Base-by-base conservation (phyloP, 345 rosid genomes). In the Combretum micranthum region DNA sequence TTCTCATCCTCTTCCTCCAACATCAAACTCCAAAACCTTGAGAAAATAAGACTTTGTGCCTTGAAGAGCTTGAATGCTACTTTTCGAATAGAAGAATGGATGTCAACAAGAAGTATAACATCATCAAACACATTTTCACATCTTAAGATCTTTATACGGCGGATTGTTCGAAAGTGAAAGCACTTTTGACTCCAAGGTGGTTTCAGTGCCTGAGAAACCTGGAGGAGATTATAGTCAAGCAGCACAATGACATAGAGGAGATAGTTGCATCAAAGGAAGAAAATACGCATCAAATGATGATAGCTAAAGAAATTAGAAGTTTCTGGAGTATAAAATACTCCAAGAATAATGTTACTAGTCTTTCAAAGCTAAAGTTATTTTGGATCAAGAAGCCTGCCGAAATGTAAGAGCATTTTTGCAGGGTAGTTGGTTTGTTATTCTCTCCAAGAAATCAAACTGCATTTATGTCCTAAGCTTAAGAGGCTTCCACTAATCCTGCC, bases 141-240 rank as follows among this genome's bases (percentile, higher is more conserved):
- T n/a, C 72, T 70, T 8, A 59, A 48, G 13, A 12, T 0, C 0
- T 12, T 69, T 18, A 0, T 0, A 20, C 66, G 8, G 0, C 0
- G 0, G 4, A 0, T 0, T 74, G 78, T 47, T 21, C 12, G 2
- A 19, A 44, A 6, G 11, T 69, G 21, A 69, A 55, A 53, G 54
- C 52, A 13, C 37, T 66, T 45, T 47, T 68, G 13, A 4, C 8
- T n/a, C 49, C 18, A 44, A 50, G 26, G 7, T 15, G 61, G 59
- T 37, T 56, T 44, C 47, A 15, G 2, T 42, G 51, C 56, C 72
- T 67, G 50, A 58, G 52, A 13, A 74, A 69, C 55, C 20, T 74
- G 43, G 66, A 69, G 57, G 54, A n/a, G 17, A 59, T 74, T 21
- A 1, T 0, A 0, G 63, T 66, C 10, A 0, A 0, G 5, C 0